A percentile compares a stretch with the other conserved stretches of the same genome.
phyloP scores from a whole-genome alignment of 176 grass and related monocot genomes.

The Carex kokanica region DNA sequence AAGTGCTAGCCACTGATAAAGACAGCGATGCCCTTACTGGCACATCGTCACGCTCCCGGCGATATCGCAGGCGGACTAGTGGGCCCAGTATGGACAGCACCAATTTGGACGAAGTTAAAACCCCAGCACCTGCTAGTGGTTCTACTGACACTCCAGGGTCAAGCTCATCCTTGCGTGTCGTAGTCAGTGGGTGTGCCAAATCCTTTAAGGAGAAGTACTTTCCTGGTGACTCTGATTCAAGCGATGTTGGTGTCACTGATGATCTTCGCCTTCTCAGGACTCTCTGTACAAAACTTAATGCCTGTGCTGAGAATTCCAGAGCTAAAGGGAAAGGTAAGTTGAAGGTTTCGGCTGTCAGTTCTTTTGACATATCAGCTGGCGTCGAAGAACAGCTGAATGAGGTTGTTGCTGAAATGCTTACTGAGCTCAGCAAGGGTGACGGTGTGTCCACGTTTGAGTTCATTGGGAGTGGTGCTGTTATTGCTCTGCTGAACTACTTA shows the following conservation, averaged over 20 bases:
- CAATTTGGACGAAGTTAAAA: constrained; percentile 49
- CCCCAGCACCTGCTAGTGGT: constrained; percentile 27
- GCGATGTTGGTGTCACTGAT: constrained; percentile 64
- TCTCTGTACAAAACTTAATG: constrained; percentile 70
- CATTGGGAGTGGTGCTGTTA: constrained; percentile 70
- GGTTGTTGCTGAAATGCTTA: constrained; percentile 53
- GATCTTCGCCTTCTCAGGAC: constrained; percentile 56
- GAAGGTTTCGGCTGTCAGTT: constrained; percentile 37
- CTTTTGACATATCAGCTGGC: constrained; percentile 44
- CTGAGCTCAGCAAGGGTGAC: constrained; percentile 71
- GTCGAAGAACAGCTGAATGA: constrained; percentile 57
- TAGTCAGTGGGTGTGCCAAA: constrained; percentile 65
- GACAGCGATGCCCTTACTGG: constrained; percentile 43
- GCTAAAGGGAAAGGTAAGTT: constrained; percentile 76
- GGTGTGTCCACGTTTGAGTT: constrained; percentile 95
- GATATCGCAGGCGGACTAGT: constrained; percentile 46
- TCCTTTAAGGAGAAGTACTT: constrained; percentile 83
- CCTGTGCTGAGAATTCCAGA: constrained; percentile 41
- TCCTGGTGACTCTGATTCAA: constrained; percentile 44
- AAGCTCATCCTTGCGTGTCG: constrained; percentile 45
- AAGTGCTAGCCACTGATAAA: constrained; percentile 6
- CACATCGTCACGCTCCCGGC: constrained; percentile 59
- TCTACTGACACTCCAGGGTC: constrained; percentile 34
- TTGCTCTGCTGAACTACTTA: constrained; percentile 66
- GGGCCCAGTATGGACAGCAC: constrained; percentile 36